Conservation (phyloP, 352 stramenopile genomes). For the Phytophthora pisi region DNA sequence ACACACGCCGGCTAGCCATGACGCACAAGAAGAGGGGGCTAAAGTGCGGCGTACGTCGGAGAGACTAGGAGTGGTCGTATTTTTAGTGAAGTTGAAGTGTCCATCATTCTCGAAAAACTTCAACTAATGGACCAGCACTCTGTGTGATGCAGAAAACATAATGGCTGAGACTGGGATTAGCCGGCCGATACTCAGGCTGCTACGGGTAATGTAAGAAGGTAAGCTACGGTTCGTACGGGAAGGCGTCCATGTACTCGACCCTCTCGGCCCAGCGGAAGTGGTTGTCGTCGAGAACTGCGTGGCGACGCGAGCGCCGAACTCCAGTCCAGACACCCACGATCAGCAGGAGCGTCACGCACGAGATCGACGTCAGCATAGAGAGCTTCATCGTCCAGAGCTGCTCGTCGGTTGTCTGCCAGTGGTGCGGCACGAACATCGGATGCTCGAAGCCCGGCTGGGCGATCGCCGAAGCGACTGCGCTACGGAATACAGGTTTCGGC, state of each 20-base stretch:
- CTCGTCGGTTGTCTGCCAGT: conserved; percentile 26
- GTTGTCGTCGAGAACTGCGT: conserved; percentile 18
- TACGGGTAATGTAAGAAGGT: background rate
- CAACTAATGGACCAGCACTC: conserved; percentile 14
- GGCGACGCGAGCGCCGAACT: conserved; percentile 28
- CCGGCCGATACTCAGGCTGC: background rate
- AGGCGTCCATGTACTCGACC: conserved; percentile 41
- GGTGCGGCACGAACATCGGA: conserved; percentile 20
- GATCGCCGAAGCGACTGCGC: conserved; percentile 12
- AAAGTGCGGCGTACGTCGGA: background rate
- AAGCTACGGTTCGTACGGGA: conserved; percentile 24
- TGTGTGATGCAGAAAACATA: background rate
- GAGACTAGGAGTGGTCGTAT: background rate
- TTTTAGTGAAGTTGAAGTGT: conserved; percentile 24
- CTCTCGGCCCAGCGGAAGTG: conserved; percentile 34
- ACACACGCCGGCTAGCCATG: conserved; percentile 44
- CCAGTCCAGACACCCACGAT: conserved; percentile 31
- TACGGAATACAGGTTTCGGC: conserved; percentile 17
- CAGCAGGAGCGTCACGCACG: conserved; percentile 27
- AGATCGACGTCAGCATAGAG: conserved; percentile 34
- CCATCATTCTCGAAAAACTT: conserved; percentile 18
- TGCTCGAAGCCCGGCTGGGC: conserved; percentile 15
- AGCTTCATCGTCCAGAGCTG: conserved; percentile 37
- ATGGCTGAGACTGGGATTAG: background rate
- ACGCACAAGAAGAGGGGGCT: background rate